These are phyloP conservation scores for Sclerotinia subarctica DNA, from an alignment of 2,329 filamentous ascomycete genomes.

Conservation along the genomic window DNA sequence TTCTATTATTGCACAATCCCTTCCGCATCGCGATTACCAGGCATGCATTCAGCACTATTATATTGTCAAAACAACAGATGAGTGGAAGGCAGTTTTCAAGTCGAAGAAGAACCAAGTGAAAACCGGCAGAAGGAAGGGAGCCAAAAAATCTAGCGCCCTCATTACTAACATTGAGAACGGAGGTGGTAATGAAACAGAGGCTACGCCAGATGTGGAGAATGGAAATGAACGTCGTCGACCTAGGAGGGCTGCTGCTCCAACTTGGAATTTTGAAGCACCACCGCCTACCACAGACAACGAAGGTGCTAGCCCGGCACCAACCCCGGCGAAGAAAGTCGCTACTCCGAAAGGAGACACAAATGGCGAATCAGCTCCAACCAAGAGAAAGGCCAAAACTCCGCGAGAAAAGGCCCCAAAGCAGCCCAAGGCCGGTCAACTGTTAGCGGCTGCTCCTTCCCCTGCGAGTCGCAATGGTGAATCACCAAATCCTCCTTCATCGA, in stretches of 20 bases:
- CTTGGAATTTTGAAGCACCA: conserved; percentile 64
- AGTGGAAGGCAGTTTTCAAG: conserved; percentile 57
- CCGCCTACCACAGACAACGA: conserved; percentile 55
- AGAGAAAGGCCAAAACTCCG: conserved; percentile 40
- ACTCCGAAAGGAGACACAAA: conserved; percentile 45
- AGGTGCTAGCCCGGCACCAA: conserved; percentile 54
- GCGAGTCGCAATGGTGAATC: conserved; percentile 27
- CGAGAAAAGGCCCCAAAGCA: conserved; percentile 36
- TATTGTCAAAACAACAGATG: conserved; percentile 76
- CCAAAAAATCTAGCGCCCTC: conserved; percentile 60
- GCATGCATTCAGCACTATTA: conserved; percentile 87
- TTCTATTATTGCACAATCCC: conserved; percentile 68
- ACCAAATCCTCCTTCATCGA: conserved; percentile 27
- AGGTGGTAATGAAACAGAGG: conserved; percentile 35
- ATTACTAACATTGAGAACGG: conserved; percentile 55
- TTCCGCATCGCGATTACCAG: conserved; percentile 68
- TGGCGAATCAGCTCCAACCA: conserved; percentile 37
- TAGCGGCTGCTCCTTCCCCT: conserved; percentile 33
- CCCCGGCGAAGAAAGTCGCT: conserved; percentile 51
- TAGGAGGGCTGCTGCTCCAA: conserved; percentile 63
- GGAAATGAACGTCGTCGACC: conserved; percentile 56
- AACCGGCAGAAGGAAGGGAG: conserved; percentile 52
- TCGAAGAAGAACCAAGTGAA: conserved; percentile 46
- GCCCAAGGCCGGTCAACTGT: conserved; percentile 36
- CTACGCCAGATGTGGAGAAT: conserved; percentile 49